phyloP scores from a whole-genome alignment of 352 stramenopile species.

The Phytophthora hibernalis region DNA sequence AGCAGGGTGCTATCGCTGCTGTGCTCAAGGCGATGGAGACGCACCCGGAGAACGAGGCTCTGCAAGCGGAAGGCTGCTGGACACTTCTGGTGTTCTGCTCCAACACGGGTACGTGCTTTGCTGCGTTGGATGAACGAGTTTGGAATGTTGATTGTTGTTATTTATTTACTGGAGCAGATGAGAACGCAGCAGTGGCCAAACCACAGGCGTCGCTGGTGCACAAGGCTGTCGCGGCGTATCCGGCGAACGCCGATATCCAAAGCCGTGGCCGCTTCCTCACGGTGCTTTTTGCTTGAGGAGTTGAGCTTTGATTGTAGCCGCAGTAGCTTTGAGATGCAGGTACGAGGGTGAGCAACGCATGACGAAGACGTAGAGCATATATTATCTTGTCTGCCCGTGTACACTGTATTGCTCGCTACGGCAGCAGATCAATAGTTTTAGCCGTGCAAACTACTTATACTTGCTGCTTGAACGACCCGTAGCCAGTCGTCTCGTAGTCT shows the following conservation, averaged over 20 bases:
- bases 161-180: conserved; percentile 45
- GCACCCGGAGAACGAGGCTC: conserved; percentile 67
- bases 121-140: neutral
- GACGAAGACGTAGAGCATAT: conserved; percentile 41
- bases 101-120: conserved; percentile 58
- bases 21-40: conserved; percentile 71
- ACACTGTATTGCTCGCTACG: conserved; percentile 25
- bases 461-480: conserved; percentile 49
- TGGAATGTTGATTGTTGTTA: neutral
- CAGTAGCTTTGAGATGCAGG: conserved; percentile 15
- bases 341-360: conserved; percentile 5
- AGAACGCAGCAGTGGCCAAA: conserved; percentile 66
- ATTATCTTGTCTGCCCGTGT: conserved; percentile 36
- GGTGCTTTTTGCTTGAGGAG: conserved; percentile 49
- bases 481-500: conserved; percentile 45
- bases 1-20: conserved; percentile 68
- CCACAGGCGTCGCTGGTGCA: conserved; percentile 52
- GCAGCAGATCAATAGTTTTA: conserved; percentile 22
- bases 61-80: conserved; percentile 79
- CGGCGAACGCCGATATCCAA: conserved; percentile 65
- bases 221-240: conserved; percentile 50
- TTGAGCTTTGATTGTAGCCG: neutral
- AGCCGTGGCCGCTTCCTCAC: conserved; percentile 73
- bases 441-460: conserved; percentile 37
- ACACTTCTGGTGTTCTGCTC: conserved; percentile 83